Evolutionary conservation across 2,329 filamentous ascomycete genomes (phyloP).

Genomic region (Fusarium brevicatenulatum): DNA sequence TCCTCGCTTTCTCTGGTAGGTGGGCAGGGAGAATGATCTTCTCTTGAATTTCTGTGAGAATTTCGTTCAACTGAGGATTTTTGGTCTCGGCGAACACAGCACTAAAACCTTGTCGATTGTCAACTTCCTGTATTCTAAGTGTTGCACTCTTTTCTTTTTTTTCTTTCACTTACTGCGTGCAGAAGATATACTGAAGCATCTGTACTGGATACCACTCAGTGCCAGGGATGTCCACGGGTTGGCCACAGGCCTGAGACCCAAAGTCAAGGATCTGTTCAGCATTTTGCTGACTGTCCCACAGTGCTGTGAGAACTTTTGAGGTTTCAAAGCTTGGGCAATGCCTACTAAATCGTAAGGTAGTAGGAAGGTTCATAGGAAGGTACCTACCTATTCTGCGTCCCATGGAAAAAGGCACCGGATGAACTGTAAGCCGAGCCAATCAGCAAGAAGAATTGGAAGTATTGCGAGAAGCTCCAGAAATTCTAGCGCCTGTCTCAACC

Average conservation of each 20-base stretch:
- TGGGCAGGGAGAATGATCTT: slow-evolving; percentile 71
- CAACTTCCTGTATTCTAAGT: slow-evolving; percentile 9
- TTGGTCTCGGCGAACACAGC: slow-evolving; percentile 63
- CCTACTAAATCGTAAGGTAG: neutral
- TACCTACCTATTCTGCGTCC: neutral
- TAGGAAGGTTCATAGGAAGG: slow-evolving; percentile 1
- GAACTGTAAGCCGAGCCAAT: slow-evolving; percentile 52
- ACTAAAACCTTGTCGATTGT: slow-evolving; percentile 44
- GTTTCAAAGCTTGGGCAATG: neutral
- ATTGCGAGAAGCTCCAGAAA: slow-evolving; percentile 39
- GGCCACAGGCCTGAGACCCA: slow-evolving; percentile 42
- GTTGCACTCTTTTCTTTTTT: neutral
- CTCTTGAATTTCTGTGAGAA: slow-evolving; percentile 64
- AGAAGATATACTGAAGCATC: slow-evolving; percentile 47
- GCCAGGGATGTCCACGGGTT: slow-evolving; percentile 24
- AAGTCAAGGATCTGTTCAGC: slow-evolving; percentile 39
- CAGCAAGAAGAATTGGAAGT: slow-evolving; percentile 40
- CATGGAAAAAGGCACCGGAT: slow-evolving; percentile 42
- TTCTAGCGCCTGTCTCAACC: slow-evolving; percentile 39
- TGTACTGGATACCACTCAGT: slow-evolving; percentile 12
- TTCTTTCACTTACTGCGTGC: slow-evolving; percentile 41
- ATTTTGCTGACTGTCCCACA: slow-evolving; percentile 18
- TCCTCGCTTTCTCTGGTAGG: slow-evolving; percentile 63
- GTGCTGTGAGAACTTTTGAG: slow-evolving; percentile 11
- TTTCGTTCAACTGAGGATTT: slow-evolving; percentile 62